Conservation (phyloP, 2,329 filamentous ascomycete genomes). For the Colletotrichum siamense region DNA sequence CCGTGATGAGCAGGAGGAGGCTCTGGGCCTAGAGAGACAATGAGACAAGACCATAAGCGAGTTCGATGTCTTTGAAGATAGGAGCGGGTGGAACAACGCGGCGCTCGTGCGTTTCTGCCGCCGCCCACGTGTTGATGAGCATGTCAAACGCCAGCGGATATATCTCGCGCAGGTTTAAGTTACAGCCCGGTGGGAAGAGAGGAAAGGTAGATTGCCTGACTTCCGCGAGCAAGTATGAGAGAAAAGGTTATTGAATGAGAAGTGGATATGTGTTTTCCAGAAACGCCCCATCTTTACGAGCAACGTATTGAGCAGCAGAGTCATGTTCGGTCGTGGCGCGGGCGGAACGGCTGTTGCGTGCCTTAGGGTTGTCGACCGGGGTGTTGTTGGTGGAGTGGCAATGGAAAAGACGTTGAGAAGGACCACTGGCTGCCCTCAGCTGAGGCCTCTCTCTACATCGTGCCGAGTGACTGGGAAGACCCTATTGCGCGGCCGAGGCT, state of each 20-base stretch:
- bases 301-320: not conserved
- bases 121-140: constrained; percentile 1
- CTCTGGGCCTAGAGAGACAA: not conserved
- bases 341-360: constrained; percentile 8
- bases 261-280: constrained; percentile 5
- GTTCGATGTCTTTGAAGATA: not conserved
- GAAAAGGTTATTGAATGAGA: constrained; percentile 8
- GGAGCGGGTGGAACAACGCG: not conserved
- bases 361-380: not conserved
- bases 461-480: not conserved
- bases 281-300: constrained; percentile 17
- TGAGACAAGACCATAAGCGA: not conserved
- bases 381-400: not conserved
- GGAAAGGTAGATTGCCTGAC: not conserved
- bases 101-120: not conserved
- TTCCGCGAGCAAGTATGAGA: not conserved
- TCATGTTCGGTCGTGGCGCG: constrained; percentile 5
- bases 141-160: not conserved
- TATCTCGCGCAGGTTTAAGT: not conserved
- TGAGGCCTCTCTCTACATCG: not conserved
- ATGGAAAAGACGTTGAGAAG: not conserved
- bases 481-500: not conserved
- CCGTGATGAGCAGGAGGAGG: not conserved
- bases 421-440: not conserved
- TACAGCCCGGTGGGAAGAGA: not conserved